Base-by-base conservation (phyloP, 2,329 filamentous ascomycete genomes). In the Ophiostoma novo-ulmi region DNA sequence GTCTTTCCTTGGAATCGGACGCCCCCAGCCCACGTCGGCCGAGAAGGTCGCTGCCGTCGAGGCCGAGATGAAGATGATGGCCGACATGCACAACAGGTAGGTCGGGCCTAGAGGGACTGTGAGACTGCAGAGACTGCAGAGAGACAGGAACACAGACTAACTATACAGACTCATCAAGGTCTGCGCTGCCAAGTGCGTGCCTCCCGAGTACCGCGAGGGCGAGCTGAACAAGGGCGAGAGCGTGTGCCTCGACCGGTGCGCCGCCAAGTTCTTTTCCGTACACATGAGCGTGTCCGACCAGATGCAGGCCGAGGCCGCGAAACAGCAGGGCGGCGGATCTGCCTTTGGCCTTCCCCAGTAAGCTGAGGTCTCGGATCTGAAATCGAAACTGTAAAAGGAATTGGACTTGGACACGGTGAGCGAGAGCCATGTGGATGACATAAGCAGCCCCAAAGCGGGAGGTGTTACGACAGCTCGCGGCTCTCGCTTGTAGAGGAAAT, bases 221-320 rank as follows among this genome's bases (percentile, higher is more conserved):
- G 94, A 99, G 77, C 89, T 99, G 78, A 97, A 97, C 88, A 99
- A 99, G 85, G 96, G 94, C 85, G 95, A 99, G 83, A 93, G 91
- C 76, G 95, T 99, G 77, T 99, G 96, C 84, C 89, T 99, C 76
- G 95, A 99, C 84, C 92, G 95, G 78, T 99, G 96, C 83, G 92
- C 96, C 71, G 87, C 91, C 79, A 99, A 99, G 85, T 99, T 98
- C 85, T 97, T 99, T 83, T 94, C 98, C 77, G 94, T 97, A 78
- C 97, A 97, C 81, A 89, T 97, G 85, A 98, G 97, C 85, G 92
- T 98, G 72, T 94, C 91, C 77, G 94, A 98, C 83, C 92, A 96
- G 83, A 93, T 98, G 89, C 93, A 97, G 83, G 88, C 90, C 74
- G 91, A 97, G 81, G 92, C 91, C 22, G 65, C 65, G 38, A 67